phyloP scores from a whole-genome alignment of 2,329 filamentous ascomycete species.

The Zymoseptoria brevis region DNA sequence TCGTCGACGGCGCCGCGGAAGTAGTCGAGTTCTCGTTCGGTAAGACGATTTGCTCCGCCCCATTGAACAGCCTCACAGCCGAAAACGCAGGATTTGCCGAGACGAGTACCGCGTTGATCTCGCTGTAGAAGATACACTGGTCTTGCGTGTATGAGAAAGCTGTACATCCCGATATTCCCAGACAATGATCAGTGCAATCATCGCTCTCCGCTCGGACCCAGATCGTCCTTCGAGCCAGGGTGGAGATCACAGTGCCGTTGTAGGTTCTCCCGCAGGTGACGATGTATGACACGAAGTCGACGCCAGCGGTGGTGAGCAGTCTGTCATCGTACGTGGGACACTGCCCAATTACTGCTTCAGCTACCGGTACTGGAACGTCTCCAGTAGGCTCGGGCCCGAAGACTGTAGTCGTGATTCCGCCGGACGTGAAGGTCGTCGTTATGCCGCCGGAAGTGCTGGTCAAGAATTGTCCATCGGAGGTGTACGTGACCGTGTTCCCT shows the following conservation, averaged over 20 bases:
- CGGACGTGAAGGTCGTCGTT: background rate
- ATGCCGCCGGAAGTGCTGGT: background rate
- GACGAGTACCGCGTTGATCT: background rate
- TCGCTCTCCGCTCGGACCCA: background rate
- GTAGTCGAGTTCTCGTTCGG: too few species aligned
- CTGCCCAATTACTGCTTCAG: background rate
- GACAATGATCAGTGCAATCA: background rate
- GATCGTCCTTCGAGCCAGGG: background rate
- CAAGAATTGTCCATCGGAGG: background rate
- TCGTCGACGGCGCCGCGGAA: too few species aligned
- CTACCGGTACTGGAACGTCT: background rate
- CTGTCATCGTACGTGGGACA: constrained; percentile 1
- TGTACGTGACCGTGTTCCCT: background rate
- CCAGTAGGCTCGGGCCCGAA: background rate
- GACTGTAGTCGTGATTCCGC: background rate
- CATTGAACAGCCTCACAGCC: background rate
- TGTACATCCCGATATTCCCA: background rate
- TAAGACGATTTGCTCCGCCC: background rate
- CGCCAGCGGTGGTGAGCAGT: background rate
- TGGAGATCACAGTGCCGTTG: background rate
- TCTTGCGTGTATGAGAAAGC: constrained; percentile 1
- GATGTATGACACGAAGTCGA: background rate
- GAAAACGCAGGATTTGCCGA: background rate
- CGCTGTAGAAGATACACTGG: background rate
- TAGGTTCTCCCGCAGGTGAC: constrained; percentile 1